Base-by-base conservation (phyloP, 2,329 filamentous ascomycete species). In the Penicillium sclerotigenum region DNA sequence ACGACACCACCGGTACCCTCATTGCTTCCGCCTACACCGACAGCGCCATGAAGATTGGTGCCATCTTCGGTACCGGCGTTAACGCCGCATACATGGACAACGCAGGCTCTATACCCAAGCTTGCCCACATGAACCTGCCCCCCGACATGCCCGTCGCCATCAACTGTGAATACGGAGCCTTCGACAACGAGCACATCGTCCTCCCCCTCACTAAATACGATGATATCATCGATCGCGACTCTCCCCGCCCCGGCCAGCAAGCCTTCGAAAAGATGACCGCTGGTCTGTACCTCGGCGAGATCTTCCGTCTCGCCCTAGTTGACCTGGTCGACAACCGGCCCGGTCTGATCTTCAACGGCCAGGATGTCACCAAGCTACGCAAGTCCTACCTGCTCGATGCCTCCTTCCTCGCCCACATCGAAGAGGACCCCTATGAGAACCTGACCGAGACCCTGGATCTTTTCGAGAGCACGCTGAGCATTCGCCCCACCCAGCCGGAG, bases 41-140 rank as follows among this genome's bases (percentile, higher is more conserved):
- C 72, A 80, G 87, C 43, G 85, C 87, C 65, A 95, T 97, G 84
- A 91, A 87, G 77, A 94, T 97, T 68, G 94, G 94, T 54, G 97
- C 93, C 76, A 99, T 99, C 71, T 99, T 99, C 69, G 94, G 94
- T 67, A 99, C 94, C 13, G 94, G 94, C 57, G 97, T 94, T 79
- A 99, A 99, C 70, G 94, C 93, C 38, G 94, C 94, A 37, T 99
- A 99, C 79, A 96, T 99, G 89, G 94, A 99, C 77, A 78, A 95
- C 69, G 90, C 85, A 62, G 91, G 91, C 62, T 90, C 88, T 13
- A 91, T 99, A 62, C 93, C 92, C 62, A 99, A 99, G 81, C 85
- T 99, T 52, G 90, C 89, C 11, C 86, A 97, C 77, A 84, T 96
- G 81, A 94, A 95, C 68, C 83, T 97, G 36, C 89, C 91, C 47